Base-by-base conservation (phyloP, 192 early-diverging fungal genomes). In the Lobosporangium transversale region DNA sequence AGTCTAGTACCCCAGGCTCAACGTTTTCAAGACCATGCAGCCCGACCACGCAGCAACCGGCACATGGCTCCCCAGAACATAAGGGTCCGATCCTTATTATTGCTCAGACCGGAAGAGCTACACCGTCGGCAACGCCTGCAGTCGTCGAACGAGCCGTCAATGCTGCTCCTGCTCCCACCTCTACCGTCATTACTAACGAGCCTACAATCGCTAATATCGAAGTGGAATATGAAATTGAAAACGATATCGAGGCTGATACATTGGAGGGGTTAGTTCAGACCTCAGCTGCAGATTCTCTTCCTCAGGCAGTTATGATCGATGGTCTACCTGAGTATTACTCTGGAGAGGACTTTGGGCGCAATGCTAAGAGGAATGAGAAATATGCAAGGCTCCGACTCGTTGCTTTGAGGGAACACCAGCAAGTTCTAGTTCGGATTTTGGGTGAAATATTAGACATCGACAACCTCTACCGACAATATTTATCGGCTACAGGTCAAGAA, bases 401-500 rank as follows among this genome's bases (percentile, higher is more conserved):
- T 14, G 68, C 68, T 0, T 24, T 70, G 5, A 53, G 59, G 23
- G 44, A 62, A 11, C 68, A 70, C 21, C 68, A 70, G 21, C 42
- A 48, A 40, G 26, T 37, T 11, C 37, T 70, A 32, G 59, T 70
- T 3, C 30, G 42, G 15, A 23, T 70, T 12, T 31, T 70, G 33
- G 17, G 32, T 17, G 44, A 55, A 9, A 42, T 70, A 4, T 32
- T 62, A 43, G 45, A 55, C 9, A 24, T 23, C 1, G 54, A 66
- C 15, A 66, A 66, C 20, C 43, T 14, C 8, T 53, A 29, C 36
- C 49, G 51, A 2, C 61, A 53, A 32, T 30, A 37, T 3, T 7
- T 24, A 32, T 21, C 9, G 10, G 7, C 1, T n/a, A n/a, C n/a
- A n/a, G n/a, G n/a, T n/a, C n/a, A n/a, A n/a, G n/a, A n/a, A 15